A percentile compares a stretch with the other conserved stretches of the same genome.
These are phyloP conservation scores for Quercus gilva DNA, from an alignment of 306 rosid species.

Conservation along the genomic window DNA sequence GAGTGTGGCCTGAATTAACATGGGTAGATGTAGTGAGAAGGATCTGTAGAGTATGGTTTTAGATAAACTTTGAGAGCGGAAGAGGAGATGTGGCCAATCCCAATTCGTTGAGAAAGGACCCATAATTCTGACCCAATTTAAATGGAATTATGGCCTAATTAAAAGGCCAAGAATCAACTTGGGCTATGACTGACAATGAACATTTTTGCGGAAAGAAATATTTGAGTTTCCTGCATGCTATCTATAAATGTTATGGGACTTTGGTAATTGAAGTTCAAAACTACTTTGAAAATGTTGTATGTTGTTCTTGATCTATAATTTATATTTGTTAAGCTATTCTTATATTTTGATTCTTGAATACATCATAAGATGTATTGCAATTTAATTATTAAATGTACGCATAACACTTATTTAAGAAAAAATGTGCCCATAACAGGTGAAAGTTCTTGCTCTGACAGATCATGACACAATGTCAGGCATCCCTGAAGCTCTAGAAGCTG, in stretches of 20 bases:
- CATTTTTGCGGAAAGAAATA: background rate
- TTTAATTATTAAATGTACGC: constrained; percentile 53
- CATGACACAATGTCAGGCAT: constrained; percentile 97
- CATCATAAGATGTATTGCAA: constrained; percentile 7
- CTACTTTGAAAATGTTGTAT: background rate
- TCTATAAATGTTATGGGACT: background rate
- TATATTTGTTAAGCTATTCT: background rate
- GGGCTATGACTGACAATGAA: background rate
- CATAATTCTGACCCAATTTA: background rate
- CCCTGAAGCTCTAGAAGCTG: constrained; percentile 83
- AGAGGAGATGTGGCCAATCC: background rate
- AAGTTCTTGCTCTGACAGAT: constrained; percentile 99
- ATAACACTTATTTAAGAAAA: constrained; percentile 37
- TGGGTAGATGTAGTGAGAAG: background rate
- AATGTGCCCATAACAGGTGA: constrained; percentile 87
- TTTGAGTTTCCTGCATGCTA: background rate
- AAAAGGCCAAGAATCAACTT: background rate
- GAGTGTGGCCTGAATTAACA: background rate
- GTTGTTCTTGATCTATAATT: background rate
- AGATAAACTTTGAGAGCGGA: background rate
- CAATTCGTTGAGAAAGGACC: background rate
- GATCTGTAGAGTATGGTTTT: background rate
- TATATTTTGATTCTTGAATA: constrained; percentile 4
- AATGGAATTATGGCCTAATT: background rate
- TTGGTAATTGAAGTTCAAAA: background rate